Percentiles rank a stretch among this genome's conserved stretches.
Evolutionary conservation across 2,329 filamentous ascomycete species (phyloP).

Genomic region (Elsinoe fawcettii): DNA sequence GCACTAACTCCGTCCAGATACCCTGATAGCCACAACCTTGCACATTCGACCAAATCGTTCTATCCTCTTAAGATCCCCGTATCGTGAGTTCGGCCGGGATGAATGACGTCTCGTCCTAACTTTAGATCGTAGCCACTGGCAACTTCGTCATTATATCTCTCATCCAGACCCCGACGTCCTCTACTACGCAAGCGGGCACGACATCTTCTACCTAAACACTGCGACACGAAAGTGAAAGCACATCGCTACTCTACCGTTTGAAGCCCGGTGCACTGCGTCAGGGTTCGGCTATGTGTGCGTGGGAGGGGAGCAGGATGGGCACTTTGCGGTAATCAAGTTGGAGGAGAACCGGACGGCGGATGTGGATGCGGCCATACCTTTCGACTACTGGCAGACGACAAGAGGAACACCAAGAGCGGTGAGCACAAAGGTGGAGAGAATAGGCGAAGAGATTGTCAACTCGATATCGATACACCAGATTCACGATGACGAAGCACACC

Average conservation of each 20-base stretch:
- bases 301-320: slow-evolving; percentile 73
- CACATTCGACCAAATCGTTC: slow-evolving; percentile 38
- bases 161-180: slow-evolving; percentile 67
- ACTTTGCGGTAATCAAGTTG: slow-evolving; percentile 73
- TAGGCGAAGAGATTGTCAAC: slow-evolving; percentile 59
- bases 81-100: slow-evolving; percentile 35
- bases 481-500: slow-evolving; percentile 42
- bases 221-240: slow-evolving; percentile 63
- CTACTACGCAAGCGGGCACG: slow-evolving; percentile 73
- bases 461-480: slow-evolving; percentile 57
- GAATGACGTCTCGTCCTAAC: slow-evolving; percentile 18
- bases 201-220: slow-evolving; percentile 53
- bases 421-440: slow-evolving; percentile 48
- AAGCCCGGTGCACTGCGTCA: slow-evolving; percentile 78
- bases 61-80: slow-evolving; percentile 43
- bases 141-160: slow-evolving; percentile 83
- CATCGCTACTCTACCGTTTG: slow-evolving; percentile 60
- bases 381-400: slow-evolving; percentile 26
- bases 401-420: slow-evolving; percentile 45
- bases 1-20: slow-evolving; percentile 28
- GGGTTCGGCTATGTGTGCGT: slow-evolving; percentile 83
- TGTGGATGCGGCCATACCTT: slow-evolving; percentile 50
- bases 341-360: slow-evolving; percentile 37
- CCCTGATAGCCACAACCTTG: slow-evolving; percentile 40
- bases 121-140: slow-evolving; percentile 60